Base-by-base conservation (phyloP, 2,329 filamentous ascomycete species). In the Colletotrichum sublineola region DNA sequence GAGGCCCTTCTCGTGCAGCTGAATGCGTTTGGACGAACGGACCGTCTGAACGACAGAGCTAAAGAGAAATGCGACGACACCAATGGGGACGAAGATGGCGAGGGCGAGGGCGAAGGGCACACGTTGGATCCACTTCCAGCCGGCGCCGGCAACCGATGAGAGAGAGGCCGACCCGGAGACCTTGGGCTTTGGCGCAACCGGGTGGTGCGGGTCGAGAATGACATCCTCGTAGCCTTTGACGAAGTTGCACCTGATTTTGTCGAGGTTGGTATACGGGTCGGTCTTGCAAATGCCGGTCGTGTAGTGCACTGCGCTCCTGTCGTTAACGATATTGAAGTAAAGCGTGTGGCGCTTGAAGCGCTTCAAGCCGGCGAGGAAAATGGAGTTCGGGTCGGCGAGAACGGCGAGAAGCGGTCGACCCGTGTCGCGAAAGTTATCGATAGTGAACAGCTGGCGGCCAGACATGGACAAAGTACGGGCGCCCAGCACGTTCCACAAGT, bases 321-420 rank as follows among this genome's bases (percentile, higher is more conserved):
- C 96, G 81, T 98, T 97, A 78, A 93, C 84, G 58, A 97, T 91
- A 79, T 98, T 98, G 53, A 92, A 88, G 80, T 98, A 98, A 1
- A 97, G 84, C 5, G 90, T 93, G 71, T 91, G 92, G 67, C 93
- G 87, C 79, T 91, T 89, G 84, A 98, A 98, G 76, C 86, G 88
- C 73, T 89, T 87, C 57, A 98, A 86, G 0, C 91, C 95, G 42
- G 89, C 89, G 77, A 97, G 92, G 83, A 98, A 98, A 75, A 97
- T 93, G 74, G 93, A 95, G 62, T 92, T 88, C 0, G 92, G 91
- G 75, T 97, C 95, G 7, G 95, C 93, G 40, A 98, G 86, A 12
- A 98, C 87, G 61, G 93, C 88, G 29, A 98, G 87, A 12, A 98
- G 85, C 0, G 95, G 94, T 52, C 91, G 89, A n/a, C 90, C 91